phyloP scores from a whole-genome alignment of 305 asterid species.

The Fraxinus albicans region DNA sequence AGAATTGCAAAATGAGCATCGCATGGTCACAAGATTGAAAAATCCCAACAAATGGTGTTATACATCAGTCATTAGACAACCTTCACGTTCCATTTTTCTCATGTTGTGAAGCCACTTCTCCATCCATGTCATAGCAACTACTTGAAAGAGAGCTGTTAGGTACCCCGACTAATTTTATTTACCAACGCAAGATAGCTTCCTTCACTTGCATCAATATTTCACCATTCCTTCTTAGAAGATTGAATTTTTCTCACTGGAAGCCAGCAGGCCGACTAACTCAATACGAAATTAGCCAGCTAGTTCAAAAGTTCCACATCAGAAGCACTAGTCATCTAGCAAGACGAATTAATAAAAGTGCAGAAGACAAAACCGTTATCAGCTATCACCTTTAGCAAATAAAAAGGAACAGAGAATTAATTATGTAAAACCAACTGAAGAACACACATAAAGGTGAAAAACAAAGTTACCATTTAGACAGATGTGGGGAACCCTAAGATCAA shows the following conservation, averaged over 20 bases:
- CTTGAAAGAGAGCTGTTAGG: not conserved
- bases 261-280: not conserved
- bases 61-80: not conserved
- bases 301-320: not conserved
- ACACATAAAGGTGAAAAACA: not conserved
- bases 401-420: not conserved
- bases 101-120: not conserved
- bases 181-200: not conserved
- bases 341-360: not conserved
- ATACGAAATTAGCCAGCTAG: not conserved
- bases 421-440: not conserved
- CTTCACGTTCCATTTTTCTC: not conserved
- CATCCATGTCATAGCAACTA: not conserved
- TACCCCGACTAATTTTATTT: not conserved
- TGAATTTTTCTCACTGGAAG: not conserved
- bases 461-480: not conserved
- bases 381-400: not conserved
- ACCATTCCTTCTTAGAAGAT: not conserved
- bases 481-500: conserved; percentile 23
- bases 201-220: not conserved
- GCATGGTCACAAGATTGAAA: not conserved
- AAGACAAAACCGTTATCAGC: not conserved
- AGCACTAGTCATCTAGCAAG: conserved; percentile 15
- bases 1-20: not conserved
- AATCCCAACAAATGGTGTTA: not conserved